These are phyloP conservation scores for Nitzschia palea DNA, from an alignment of 108 stramenopile genomes.

Conservation along the genomic window DNA sequence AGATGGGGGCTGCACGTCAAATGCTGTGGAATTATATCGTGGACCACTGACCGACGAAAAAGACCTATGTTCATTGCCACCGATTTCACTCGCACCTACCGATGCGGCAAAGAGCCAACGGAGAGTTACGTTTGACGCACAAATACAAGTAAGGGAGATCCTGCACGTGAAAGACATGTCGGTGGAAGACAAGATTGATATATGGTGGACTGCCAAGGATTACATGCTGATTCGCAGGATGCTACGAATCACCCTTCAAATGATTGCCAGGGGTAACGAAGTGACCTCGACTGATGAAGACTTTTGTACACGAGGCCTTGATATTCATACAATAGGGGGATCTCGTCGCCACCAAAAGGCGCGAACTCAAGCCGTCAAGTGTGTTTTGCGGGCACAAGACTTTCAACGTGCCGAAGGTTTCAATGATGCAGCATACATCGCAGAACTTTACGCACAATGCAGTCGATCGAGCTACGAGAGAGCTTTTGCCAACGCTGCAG, in stretches of 20 bases:
- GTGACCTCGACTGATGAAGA: not conserved
- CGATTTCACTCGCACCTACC: not conserved
- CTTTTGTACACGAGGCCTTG: constrained; percentile 13
- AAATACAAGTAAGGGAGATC: not conserved
- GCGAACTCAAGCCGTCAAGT: not conserved
- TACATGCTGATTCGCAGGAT: constrained; percentile 14
- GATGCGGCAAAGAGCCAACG: not conserved
- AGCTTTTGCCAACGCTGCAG: not conserved
- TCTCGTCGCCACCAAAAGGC: not conserved
- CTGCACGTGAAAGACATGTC: not conserved
- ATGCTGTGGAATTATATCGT: not conserved
- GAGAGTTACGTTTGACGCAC: constrained; percentile 1
- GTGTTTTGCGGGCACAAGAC: constrained; percentile 15
- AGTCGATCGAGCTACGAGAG: not conserved
- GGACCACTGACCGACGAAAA: not conserved
- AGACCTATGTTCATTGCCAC: not conserved
- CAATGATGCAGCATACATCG: constrained; percentile 13
- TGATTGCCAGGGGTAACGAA: constrained; percentile 1
- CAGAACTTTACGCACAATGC: constrained; percentile 1
- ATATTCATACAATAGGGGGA: not conserved
- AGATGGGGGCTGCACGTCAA: not conserved
- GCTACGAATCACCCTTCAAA: not conserved
- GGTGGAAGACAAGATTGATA: not conserved
- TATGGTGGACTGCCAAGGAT: constrained; percentile 13
- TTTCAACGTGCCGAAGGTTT: constrained; percentile 16